Evolutionary conservation across 768 basidiomycete species (phyloP).

Genomic region (Leccinum subtestaceum): DNA sequence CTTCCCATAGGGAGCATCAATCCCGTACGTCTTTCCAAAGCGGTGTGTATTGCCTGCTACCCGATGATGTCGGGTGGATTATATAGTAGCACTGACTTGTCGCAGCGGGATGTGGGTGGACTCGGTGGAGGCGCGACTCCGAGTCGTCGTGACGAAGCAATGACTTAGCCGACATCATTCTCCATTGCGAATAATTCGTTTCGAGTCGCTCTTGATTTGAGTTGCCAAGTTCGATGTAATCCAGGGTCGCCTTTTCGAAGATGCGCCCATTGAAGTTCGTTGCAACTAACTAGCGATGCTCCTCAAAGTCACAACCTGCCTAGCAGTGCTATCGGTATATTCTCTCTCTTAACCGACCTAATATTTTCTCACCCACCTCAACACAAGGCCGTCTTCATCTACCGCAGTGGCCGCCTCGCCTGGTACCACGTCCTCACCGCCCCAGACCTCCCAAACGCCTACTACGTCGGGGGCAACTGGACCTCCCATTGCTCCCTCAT

Average conservation of each 20-base stretch:
- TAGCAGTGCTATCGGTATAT: slow-evolving; percentile 14
- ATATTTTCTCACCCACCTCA: neutral
- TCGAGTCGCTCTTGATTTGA: no score
- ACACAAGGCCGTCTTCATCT: slow-evolving; percentile 41
- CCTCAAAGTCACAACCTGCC: slow-evolving; percentile 1
- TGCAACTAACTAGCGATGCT: slow-evolving; percentile 6
- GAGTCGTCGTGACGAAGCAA: no score
- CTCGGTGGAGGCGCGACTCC: neutral
- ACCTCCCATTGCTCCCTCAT: slow-evolving; percentile 44
- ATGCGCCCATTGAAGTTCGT: no score
- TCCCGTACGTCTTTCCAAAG: neutral
- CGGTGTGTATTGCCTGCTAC: neutral
- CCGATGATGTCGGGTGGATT: no score
- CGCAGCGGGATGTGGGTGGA: neutral
- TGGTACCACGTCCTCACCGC: slow-evolving; percentile 42
- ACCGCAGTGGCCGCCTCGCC: slow-evolving; percentile 42
- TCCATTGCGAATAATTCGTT: neutral
- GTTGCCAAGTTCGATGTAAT: no score
- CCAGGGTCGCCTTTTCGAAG: no score
- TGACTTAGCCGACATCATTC: neutral
- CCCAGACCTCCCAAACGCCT: slow-evolving; percentile 46
- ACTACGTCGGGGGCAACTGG: slow-evolving; percentile 51
- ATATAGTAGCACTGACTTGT: no score
- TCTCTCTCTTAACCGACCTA: neutral
- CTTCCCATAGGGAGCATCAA: neutral